Evolutionary conservation across 108 stramenopile species (phyloP).

Genomic region (Cyclostephanos invisitatus): DNA sequence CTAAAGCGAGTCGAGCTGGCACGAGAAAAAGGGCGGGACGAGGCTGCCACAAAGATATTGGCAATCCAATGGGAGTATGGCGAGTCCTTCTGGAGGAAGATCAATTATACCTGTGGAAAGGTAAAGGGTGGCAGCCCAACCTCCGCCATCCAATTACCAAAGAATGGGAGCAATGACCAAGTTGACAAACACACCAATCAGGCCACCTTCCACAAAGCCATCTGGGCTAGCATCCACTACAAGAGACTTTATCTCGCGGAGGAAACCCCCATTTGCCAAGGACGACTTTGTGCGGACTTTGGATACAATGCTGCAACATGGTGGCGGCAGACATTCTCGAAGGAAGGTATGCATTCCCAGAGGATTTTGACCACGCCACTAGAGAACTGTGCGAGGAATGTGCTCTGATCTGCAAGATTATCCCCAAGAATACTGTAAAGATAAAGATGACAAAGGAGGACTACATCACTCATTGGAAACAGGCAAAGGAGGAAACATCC

Average conservation of each 20-base stretch:
- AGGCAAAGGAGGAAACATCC: constrained; percentile 11
- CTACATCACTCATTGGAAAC: not conserved
- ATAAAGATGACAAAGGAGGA: not conserved
- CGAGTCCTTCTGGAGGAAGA: not conserved
- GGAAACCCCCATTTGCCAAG: constrained; percentile 16
- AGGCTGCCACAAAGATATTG: constrained; percentile 10
- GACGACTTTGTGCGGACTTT: not conserved
- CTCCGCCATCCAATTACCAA: not conserved
- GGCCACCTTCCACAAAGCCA: not conserved
- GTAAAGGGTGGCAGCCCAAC: not conserved
- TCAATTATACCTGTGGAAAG: constrained; percentile 8
- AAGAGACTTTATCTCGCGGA: constrained; percentile 7
- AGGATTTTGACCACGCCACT: not conserved
- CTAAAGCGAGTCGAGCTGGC: not conserved
- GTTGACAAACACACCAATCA: not conserved
- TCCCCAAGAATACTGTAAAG: not conserved
- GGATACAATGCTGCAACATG: not conserved
- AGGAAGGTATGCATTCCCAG: not conserved
- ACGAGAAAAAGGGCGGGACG: not conserved
- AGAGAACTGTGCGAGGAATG: constrained; percentile 1
- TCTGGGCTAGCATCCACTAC: constrained; percentile 1
- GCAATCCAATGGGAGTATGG: constrained; percentile 9
- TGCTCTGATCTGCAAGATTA: not conserved
- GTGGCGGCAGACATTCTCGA: not conserved
- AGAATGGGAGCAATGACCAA: not conserved